Evolutionary conservation across 495 filamentous ascomycete species (phyloP), one percentile per base, ranked within the genome.

Genomic region (Penicillium simplicissimum): DNA sequence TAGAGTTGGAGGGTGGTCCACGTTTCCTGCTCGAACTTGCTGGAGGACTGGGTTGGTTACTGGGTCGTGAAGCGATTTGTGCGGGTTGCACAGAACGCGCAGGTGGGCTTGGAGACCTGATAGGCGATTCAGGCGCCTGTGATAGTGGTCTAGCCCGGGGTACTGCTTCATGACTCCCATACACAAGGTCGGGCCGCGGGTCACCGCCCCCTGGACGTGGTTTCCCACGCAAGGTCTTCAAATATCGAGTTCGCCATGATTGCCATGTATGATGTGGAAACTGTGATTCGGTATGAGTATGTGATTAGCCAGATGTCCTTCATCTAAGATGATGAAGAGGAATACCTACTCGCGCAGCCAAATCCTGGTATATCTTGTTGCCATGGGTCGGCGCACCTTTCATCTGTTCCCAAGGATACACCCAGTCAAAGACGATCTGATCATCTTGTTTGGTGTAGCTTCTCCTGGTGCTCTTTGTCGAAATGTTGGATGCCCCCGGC

Each of bases 201-300:
- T 21, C 40, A 21, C 59, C 67, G 35, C 75, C 71, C 11, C 79
- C 79, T 58, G 81, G 76, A 10, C 76, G 70, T 52, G 81, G 72
- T 34, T 63, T 72, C 31, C 75, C 74, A 49, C 74, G 75, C 6
- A 92, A 59, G 14, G 77, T 69, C 66, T 88, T 91, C 19, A 88
- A 54, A 68, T 86, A 92, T 5, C 87, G 82, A 71, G 86, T 82
- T 55, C 88, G 82, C 87, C 87, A 92, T 3, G 89, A 88, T 67
- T 92, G 88, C 63, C 75, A 86, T 15, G 90, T 81, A 69, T 93
- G 90, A 34, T 81, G 74, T 13, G 85, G 79, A 62, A 88, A 81
- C 87, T 90, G 59, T 28, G 23, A 17, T 11, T 17, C 28, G 6
- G 28, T n/a, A 21, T 66, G 6, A 66, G 42, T 56, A 34, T 49